Evolutionary conservation across 2,329 filamentous ascomycete genomes (phyloP), one percentile per base, ranked within the genome.

Genomic region (Xylaria sp.): DNA sequence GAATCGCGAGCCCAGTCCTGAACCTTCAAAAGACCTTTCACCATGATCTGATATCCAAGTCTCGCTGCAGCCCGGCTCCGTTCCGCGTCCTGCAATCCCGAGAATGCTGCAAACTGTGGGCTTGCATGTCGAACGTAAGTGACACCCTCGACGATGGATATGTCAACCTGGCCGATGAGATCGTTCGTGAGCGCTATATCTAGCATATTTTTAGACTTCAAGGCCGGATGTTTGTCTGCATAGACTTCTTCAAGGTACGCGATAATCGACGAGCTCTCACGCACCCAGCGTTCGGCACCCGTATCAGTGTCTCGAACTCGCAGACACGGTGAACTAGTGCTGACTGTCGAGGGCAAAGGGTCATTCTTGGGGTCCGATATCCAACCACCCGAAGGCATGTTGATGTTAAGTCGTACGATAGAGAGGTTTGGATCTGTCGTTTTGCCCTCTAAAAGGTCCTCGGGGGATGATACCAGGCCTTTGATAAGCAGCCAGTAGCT

Each of bases 401-500:
- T 59, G 20, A 59, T 31, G 20, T 36, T 53, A n/a, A 71, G 61
- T 11, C 68, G 44, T 36, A 70, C 71, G 48, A 73, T 66, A 2
- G 46, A 66, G 11, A 74, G 59, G 46, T 66, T 67, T 0, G 60
- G 62, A 9, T 64, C 57, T 23, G 33, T 60, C 10, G 63, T 74
- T 13, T 67, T 60, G 42, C 74, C 72, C 1, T 54, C 13, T 20
- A 69, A 57, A 23, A 72, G 65, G n/a, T 67, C 66, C 9, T 44
- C 13, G 20, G 59, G 23, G 9, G 70, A 73, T n/a, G 66, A 51
- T 26, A 69, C 67, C 3, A 75, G 33, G 28, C 73, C 71, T 48
- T 74, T 74, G 46, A 64, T 59, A 38, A 75, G 64, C 20, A 75
- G 72, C 51, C 70, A 71, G 56, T 74, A 75, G 51, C 28, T 66